Evolutionary conservation across 2,329 filamentous ascomycete species (phyloP).

Genomic region (Neospermospora avenae): DNA sequence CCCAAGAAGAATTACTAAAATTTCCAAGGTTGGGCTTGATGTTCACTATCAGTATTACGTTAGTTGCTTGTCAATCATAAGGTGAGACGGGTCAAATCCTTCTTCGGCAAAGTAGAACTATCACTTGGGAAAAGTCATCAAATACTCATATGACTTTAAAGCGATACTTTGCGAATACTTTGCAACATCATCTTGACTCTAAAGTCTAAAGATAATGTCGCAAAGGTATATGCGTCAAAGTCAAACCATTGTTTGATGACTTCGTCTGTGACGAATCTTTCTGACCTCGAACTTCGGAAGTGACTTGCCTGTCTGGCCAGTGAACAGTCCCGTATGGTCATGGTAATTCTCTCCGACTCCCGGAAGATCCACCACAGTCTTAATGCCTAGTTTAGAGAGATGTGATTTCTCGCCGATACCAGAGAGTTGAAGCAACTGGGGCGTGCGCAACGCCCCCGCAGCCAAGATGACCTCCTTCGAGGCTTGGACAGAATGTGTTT

Average conservation of each 20-base stretch:
- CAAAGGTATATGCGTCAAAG: no score
- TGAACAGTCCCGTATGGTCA: conserved; percentile 29
- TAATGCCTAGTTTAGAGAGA: conserved; percentile 34
- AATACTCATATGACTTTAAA: no score
- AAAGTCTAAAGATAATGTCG: no score
- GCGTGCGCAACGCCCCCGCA: conserved; percentile 34
- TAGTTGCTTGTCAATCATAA: neutral
- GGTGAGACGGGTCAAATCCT: neutral
- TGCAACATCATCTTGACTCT: no score
- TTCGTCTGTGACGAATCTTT: no score
- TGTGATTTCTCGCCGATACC: conserved; percentile 31
- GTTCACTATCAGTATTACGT: neutral
- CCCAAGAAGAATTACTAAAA: conserved; percentile 14
- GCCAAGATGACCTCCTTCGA: conserved; percentile 38
- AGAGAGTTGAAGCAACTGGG: conserved; percentile 25
- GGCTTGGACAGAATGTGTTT: conserved; percentile 16
- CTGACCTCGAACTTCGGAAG: no score
- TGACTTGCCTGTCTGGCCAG: conserved; percentile 10
- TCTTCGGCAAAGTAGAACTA: no score
- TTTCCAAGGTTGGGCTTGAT: conserved; percentile 9
- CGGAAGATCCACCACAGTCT: conserved; percentile 37
- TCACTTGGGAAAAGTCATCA: no score
- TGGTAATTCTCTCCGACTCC: conserved; percentile 40
- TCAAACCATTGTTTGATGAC: no score
- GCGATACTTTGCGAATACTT: no score